Evolutionary conservation across 176 grass and related monocot genomes (phyloP).

Genomic region (Zea mays): Zm-B73-REFERENCE-NAM-5.0 NC_050102.1:14781001-14781500

Average conservation of each 20-base stretch:
- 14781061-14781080: slow-evolving; percentile 47
- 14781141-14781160: slow-evolving; percentile 91
- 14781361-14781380: slow-evolving; percentile 80
- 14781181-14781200: slow-evolving; percentile 84
- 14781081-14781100: slow-evolving; percentile 82
- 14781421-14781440: slow-evolving; percentile 89
- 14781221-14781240: slow-evolving; percentile 72
- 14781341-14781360: slow-evolving; percentile 72
- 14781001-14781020: background rate
- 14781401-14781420: slow-evolving; percentile 94
- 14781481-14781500: slow-evolving; percentile 74
- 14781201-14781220: slow-evolving; percentile 89
- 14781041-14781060: slow-evolving; percentile 23
- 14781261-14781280: slow-evolving; percentile 42
- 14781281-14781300: background rate
- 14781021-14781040: background rate
- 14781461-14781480: slow-evolving; percentile 89
- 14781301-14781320: background rate
- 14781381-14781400: slow-evolving; percentile 77
- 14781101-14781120: slow-evolving; percentile 84
- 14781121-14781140: slow-evolving; percentile 83
- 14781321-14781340: slow-evolving; percentile 14
- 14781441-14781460: slow-evolving; percentile 76
- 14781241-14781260: slow-evolving; percentile 83
- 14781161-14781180: slow-evolving; percentile 88